Evolutionary conservation across 2,329 filamentous ascomycete genomes (phyloP).

Genomic region (Calonectria pseudoturangicola): DNA sequence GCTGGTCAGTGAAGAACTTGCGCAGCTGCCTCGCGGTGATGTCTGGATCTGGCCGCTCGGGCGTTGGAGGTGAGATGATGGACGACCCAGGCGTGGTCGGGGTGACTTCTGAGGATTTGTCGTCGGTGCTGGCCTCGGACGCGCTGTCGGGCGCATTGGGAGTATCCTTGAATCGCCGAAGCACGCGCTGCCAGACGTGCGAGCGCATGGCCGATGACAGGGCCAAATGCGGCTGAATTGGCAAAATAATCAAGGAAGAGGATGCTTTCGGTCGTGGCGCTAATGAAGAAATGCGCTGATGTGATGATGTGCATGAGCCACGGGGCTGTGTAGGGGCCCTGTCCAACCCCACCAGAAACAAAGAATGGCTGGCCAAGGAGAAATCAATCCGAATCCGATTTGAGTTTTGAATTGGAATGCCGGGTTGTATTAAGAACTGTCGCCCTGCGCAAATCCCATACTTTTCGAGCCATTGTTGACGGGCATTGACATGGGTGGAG

Average conservation of each 20-base stretch:
- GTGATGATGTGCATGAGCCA: slow-evolving; percentile 10
- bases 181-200: background rate
- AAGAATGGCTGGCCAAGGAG: background rate
- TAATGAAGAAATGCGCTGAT: slow-evolving; percentile 8
- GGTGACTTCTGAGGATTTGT: background rate
- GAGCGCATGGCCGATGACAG: background rate
- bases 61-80: background rate
- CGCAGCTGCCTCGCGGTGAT: background rate
- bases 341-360: background rate
- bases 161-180: background rate
- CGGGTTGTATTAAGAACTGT: too few relatives aligned
- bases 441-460: too few relatives aligned
- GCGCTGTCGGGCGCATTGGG: background rate
- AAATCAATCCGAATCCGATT: background rate
- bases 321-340: slow-evolving; percentile 8
- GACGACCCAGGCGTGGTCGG: background rate
- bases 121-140: background rate
- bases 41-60: background rate
- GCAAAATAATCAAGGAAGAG: background rate
- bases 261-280: background rate
- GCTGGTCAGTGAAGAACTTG: background rate
- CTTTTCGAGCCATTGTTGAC: too few relatives aligned
- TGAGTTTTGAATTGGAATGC: too few relatives aligned
- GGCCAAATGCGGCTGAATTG: slow-evolving; percentile 6
- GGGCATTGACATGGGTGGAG: too few relatives aligned